These are phyloP conservation scores for Xylaria intraflava DNA, from an alignment of 495 filamentous ascomycete species.

Conservation along the genomic window DNA sequence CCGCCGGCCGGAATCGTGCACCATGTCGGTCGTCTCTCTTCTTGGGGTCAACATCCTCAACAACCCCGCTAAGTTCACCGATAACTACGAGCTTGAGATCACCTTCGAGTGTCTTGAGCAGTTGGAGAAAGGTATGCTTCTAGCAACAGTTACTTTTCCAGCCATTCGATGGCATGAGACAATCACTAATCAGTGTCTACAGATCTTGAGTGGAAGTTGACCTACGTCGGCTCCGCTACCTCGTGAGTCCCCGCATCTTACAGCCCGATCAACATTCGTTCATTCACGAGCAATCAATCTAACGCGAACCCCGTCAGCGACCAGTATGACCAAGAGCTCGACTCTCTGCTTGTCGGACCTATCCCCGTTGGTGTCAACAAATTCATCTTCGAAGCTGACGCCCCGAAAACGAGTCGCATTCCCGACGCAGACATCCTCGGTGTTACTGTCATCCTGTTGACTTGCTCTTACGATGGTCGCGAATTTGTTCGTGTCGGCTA, in stretches of 20 bases:
- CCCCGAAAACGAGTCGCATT: constrained; percentile 81
- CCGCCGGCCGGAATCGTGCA: constrained; percentile 26
- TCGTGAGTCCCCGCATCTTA: constrained; percentile 54
- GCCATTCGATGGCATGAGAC: not conserved
- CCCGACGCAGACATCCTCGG: constrained; percentile 91
- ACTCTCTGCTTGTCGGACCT: constrained; percentile 90
- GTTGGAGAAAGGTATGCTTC: constrained; percentile 71
- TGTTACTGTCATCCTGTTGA: constrained; percentile 93
- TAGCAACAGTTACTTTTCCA: not conserved
- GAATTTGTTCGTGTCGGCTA: constrained; percentile 98
- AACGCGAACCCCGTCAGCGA: constrained; percentile 49
- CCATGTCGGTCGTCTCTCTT: constrained; percentile 94
- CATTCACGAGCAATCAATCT: not conserved
- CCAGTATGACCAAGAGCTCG: constrained; percentile 96
- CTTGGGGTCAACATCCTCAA: constrained; percentile 91
- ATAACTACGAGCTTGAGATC: constrained; percentile 92
- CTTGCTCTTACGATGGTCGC: constrained; percentile 89
- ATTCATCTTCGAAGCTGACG: constrained; percentile 93
- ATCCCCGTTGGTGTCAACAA: constrained; percentile 97
- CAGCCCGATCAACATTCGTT: not conserved
- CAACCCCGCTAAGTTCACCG: constrained; percentile 87
- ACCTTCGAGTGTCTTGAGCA: constrained; percentile 94
- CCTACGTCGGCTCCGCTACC: constrained; percentile 95
- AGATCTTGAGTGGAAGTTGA: constrained; percentile 99
- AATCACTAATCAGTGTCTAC: not conserved